phyloP scores from a whole-genome alignment of 2,329 filamentous ascomycete species.

The Bipolaris gigantea region DNA sequence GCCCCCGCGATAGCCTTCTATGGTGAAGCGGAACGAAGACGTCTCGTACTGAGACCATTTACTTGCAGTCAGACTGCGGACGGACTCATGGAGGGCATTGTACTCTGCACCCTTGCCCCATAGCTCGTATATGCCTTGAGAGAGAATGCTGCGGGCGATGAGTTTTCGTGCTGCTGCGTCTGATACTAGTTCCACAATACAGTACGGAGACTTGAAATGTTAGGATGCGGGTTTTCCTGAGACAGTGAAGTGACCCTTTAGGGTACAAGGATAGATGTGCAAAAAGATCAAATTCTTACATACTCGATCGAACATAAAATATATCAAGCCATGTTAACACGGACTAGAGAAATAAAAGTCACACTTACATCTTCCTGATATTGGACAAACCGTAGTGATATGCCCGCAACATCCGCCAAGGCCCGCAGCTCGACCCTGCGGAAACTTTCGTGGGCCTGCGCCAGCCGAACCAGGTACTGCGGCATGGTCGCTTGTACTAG shows the following conservation, averaged over 20 bases:
- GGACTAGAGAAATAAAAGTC: constrained; percentile 7
- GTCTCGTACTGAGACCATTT: constrained; percentile 68
- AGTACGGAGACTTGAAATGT: constrained; percentile 76
- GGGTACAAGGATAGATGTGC: background rate
- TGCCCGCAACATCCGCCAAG: constrained; percentile 68
- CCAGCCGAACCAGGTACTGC: constrained; percentile 87
- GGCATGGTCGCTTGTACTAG: constrained; percentile 31
- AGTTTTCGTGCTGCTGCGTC: constrained; percentile 68
- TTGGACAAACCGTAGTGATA: constrained; percentile 71
- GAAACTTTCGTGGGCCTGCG: constrained; percentile 89
- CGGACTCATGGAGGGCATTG: constrained; percentile 66
- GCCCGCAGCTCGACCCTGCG: constrained; percentile 81
- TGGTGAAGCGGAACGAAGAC: constrained; percentile 76
- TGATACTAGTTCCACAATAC: constrained; percentile 67
- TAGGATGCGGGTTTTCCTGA: constrained; percentile 6
- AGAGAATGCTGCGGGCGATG: constrained; percentile 76
- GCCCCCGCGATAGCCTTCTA: constrained; percentile 81
- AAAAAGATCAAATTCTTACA: background rate
- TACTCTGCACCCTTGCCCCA: constrained; percentile 77
- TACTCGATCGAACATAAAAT: background rate
- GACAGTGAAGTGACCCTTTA: background rate
- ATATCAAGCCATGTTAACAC: background rate
- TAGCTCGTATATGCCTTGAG: constrained; percentile 82
- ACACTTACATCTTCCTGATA: constrained; percentile 72
- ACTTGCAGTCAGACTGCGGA: constrained; percentile 61